These are phyloP conservation scores for Didymella pinodella DNA, from an alignment of 2,329 filamentous ascomycete genomes.

Conservation along the genomic window DNA sequence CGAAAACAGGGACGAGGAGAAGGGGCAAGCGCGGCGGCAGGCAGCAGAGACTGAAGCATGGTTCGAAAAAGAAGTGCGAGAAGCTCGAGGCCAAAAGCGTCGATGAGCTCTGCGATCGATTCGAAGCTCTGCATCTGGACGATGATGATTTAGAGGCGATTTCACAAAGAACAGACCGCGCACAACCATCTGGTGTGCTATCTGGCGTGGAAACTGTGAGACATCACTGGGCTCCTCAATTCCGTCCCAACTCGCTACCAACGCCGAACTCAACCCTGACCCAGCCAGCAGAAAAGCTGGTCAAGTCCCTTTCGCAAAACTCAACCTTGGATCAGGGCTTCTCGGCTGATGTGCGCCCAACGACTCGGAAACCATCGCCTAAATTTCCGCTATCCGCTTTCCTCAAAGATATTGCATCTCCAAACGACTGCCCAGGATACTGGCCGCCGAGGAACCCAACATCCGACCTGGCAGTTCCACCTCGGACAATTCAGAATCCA, in stretches of 20 bases:
- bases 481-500: background rate
- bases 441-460: conserved; percentile 2
- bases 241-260: conserved; percentile 26
- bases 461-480: background rate
- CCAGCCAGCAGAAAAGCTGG: background rate
- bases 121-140: conserved; percentile 22
- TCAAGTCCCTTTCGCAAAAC: conserved; percentile 6
- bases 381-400: conserved; percentile 31
- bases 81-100: conserved; percentile 6
- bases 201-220: conserved; percentile 21
- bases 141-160: conserved; percentile 5
- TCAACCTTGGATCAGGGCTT: background rate
- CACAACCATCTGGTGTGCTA: background rate
- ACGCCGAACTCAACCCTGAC: background rate
- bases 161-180: background rate
- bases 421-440: background rate
- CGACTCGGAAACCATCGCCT: background rate
- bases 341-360: background rate
- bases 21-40: conserved; percentile 34
- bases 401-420: conserved; percentile 17
- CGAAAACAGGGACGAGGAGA: conserved; percentile 15
- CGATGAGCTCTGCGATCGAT: conserved; percentile 19
- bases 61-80: conserved; percentile 5
- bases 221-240: conserved; percentile 37
- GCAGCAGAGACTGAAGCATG: conserved; percentile 22